phyloP scores from a whole-genome alignment of 805 yeast species.

The Pichia scutulata region DNA sequence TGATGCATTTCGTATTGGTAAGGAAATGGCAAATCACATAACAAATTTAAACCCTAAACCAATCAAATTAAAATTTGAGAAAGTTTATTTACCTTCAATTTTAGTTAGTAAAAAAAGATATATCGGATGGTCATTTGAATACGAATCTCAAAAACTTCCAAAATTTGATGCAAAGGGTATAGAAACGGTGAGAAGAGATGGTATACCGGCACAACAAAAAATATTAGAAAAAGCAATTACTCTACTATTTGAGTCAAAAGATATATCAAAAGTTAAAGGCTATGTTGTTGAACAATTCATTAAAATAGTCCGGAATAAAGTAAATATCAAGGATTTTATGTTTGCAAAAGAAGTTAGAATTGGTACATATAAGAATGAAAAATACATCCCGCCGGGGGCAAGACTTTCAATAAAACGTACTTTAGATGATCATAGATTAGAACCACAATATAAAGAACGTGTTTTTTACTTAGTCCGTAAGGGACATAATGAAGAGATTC shows the following conservation, averaged over 20 bases:
- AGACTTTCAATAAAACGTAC: conserved; percentile 58
- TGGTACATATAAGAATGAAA: conserved; percentile 71
- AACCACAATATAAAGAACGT: conserved; percentile 83
- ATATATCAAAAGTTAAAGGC: conserved; percentile 60
- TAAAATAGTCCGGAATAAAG: conserved; percentile 54
- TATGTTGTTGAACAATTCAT: conserved; percentile 61
- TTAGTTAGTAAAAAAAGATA: conserved; percentile 82
- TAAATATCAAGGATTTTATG: conserved; percentile 75
- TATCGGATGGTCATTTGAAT: conserved; percentile 77
- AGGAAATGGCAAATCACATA: conserved; percentile 55
- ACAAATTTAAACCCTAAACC: conserved; percentile 74
- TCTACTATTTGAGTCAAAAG: conserved; percentile 61
- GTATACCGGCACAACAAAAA: conserved; percentile 85
- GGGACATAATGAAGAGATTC: conserved; percentile 43
- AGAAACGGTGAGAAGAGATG: conserved; percentile 91
- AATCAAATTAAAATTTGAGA: conserved; percentile 77
- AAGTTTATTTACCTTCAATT: conserved; percentile 83
- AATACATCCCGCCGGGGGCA: conserved; percentile 87
- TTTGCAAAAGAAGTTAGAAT: conserved; percentile 85
- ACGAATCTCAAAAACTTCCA: conserved; percentile 45
- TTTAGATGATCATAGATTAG: conserved; percentile 59
- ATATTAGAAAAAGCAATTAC: conserved; percentile 66
- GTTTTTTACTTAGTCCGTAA: conserved; percentile 78
- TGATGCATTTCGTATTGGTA: conserved; percentile 75
- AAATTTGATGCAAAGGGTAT: conserved; percentile 93